phyloP scores from a whole-genome alignment of 2,329 filamentous ascomycete genomes.

The Capronia americana region DNA sequence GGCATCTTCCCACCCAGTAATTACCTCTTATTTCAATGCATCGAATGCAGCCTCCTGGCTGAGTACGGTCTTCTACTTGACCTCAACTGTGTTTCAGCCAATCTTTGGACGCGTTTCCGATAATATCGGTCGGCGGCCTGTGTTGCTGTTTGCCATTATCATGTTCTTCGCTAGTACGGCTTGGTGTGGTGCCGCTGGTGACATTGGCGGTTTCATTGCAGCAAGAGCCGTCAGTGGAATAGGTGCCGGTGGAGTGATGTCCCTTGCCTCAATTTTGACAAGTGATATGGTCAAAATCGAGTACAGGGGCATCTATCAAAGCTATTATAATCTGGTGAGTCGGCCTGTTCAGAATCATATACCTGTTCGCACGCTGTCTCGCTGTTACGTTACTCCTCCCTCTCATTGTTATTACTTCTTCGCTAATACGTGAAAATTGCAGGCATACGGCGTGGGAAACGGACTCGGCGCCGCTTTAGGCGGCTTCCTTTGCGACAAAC shows the following conservation, averaged over 20 bases:
- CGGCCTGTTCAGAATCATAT: background rate
- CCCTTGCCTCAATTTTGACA: conserved; percentile 72
- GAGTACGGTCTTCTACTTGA: conserved; percentile 78
- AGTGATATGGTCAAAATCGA: conserved; percentile 77
- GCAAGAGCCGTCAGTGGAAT: conserved; percentile 74
- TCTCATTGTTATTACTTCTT: background rate
- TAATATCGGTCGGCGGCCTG: conserved; percentile 65
- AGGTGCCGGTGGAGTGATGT: conserved; percentile 73
- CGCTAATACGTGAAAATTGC: background rate
- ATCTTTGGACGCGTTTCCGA: conserved; percentile 77
- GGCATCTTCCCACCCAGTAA: conserved; percentile 80
- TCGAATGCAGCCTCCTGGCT: conserved; percentile 84
- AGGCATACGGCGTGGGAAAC: conserved; percentile 36
- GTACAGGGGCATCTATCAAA: conserved; percentile 74
- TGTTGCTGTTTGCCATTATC: conserved; percentile 68
- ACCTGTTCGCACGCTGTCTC: background rate
- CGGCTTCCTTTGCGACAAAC: conserved; percentile 70
- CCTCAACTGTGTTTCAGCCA: conserved; percentile 77
- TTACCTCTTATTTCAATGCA: conserved; percentile 78
- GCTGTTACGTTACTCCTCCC: background rate
- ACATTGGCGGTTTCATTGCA: conserved; percentile 72
- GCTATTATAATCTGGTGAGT: conserved; percentile 57
- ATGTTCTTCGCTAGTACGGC: conserved; percentile 70
- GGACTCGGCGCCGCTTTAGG: conserved; percentile 70
- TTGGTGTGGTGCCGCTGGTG: conserved; percentile 72